A percentile compares a stretch with the other conserved stretches of the same genome.
These are phyloP conservation scores for Pseudogymnoascus sp. DNA, from an alignment of 2,329 filamentous ascomycete genomes.

Conservation along the genomic window DNA sequence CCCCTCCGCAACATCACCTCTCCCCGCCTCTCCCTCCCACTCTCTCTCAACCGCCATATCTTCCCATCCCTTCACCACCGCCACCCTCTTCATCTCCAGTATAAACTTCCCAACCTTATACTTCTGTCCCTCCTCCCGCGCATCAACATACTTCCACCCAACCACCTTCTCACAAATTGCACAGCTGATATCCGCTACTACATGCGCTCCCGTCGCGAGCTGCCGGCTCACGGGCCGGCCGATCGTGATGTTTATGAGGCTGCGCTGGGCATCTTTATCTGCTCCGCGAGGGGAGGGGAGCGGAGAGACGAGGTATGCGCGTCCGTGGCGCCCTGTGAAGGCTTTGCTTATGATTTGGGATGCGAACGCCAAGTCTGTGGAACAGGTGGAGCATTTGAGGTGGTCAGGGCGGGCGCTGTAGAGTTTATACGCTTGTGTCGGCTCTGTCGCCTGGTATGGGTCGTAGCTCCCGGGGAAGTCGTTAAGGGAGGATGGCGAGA, in stretches of 20 bases:
- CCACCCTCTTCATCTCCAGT: slow-evolving; percentile 52
- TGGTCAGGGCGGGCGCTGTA: slow-evolving; percentile 44
- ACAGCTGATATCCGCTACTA: slow-evolving; percentile 57
- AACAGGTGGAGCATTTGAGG: slow-evolving; percentile 51
- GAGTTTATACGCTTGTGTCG: slow-evolving; percentile 24
- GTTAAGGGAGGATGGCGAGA: neutral
- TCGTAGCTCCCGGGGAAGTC: neutral
- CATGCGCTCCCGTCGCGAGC: slow-evolving; percentile 55
- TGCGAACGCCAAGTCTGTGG: slow-evolving; percentile 52
- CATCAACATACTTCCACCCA: slow-evolving; percentile 63
- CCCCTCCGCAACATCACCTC: slow-evolving; percentile 10
- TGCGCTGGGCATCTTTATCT: slow-evolving; percentile 10
- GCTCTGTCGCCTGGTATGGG: neutral
- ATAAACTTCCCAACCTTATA: slow-evolving; percentile 67
- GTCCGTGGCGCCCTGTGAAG: slow-evolving; percentile 58
- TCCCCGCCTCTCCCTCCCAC: slow-evolving; percentile 16
- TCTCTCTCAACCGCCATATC: slow-evolving; percentile 26
- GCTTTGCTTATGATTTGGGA: slow-evolving; percentile 58
- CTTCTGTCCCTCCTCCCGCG: slow-evolving; percentile 49
- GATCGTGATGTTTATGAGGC: slow-evolving; percentile 47
- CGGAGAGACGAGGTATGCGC: slow-evolving; percentile 51
- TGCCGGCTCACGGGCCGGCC: slow-evolving; percentile 48
- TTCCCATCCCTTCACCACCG: slow-evolving; percentile 48
- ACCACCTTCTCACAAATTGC: slow-evolving; percentile 47
- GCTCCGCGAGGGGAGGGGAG: slow-evolving; percentile 24